phyloP scores from a whole-genome alignment of 345 rosid species.

The Passiflora organensis region DNA sequence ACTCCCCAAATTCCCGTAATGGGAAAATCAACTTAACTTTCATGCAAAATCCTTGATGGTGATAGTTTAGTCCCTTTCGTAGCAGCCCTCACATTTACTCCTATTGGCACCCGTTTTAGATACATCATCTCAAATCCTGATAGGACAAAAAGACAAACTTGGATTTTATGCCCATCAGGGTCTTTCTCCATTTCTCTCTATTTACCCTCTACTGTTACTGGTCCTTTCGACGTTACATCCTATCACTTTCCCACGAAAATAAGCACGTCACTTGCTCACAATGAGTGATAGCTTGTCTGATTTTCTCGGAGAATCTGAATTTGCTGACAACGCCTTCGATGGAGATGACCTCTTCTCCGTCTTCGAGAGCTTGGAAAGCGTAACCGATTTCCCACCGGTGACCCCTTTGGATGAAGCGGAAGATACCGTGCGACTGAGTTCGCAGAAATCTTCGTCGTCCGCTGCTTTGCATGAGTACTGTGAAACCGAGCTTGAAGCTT shows the following conservation, averaged over 20 bases:
- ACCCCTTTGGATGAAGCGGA: conserved; percentile 35
- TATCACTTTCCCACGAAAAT: conserved; percentile 4
- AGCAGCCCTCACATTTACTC: conserved; percentile 29
- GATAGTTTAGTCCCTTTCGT: conserved; percentile 64
- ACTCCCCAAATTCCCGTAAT: conserved; percentile 11
- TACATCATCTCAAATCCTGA: not conserved
- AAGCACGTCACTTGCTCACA: not conserved
- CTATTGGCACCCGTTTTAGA: conserved; percentile 19
- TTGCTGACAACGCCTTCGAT: conserved; percentile 42
- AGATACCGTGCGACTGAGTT: conserved; percentile 16
- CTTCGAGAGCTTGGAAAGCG: conserved; percentile 65
- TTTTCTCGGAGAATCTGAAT: conserved; percentile 46
- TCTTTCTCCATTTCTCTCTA: conserved; percentile 11
- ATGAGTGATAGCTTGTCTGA: conserved; percentile 47
- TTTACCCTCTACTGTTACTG: conserved; percentile 6
- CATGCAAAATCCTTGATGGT: conserved; percentile 33
- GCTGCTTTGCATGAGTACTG: conserved; percentile 21
- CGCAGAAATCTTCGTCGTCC: conserved; percentile 33
- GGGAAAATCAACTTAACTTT: conserved; percentile 3
- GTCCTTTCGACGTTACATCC: conserved; percentile 14
- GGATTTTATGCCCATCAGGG: not conserved
- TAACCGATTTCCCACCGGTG: conserved; percentile 44
- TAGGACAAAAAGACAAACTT: too few species aligned
- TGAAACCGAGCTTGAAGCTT: conserved; percentile 29
- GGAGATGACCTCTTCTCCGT: conserved; percentile 76